Base-by-base conservation (phyloP, 805 yeast species). In the Candida verbasci region DNA sequence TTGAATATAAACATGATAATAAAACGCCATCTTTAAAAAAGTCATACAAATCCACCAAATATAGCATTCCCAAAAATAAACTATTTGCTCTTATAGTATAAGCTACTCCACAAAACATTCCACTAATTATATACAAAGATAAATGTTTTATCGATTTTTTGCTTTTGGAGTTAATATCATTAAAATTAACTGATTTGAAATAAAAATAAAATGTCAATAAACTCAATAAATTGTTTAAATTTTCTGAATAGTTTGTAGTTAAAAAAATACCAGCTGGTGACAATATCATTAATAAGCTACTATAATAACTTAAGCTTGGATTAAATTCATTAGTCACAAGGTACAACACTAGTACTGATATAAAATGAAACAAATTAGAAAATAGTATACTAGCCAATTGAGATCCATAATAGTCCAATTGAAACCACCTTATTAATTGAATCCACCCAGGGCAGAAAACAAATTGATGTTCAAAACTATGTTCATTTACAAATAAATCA, bases 401-500 rank as follows among this genome's bases (percentile, higher is more conserved):
- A 11, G 21, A 18, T 33, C 23, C 24, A 21, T 36, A 39, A 23
- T 39, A 39, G 16, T 25, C 43, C 6, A 36, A 35, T 7, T 49
- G 58, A 24, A 44, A 29, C 20, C 24, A 44, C 29, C 46, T 53
- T 3, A 82, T 57, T 3, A 80, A 31, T 17, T 74, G 52, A 65
- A 82, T 71, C 95, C 96, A 91, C 2, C 77, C 51, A 9, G 84
- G 84, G 18, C 94, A 79, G 54, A 86, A 91, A 4, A 94, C 97
- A 70, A 77, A 84, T 58, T 88, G 95, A 55, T 91, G 96, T 58
- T 91, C 97, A 57, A 69, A 89, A n/a, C 61, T 55, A 11, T 60
- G 55, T 0, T 72, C 77, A 11, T 72, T 56, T 8, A 58, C 52
- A 23, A 84, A 76, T 38, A 80, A 55, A 30, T 79, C 76, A 11